Evolutionary conservation across 306 rosid species (phyloP), one percentile per base, ranked within the genome.

Genomic region (Prunus padus): DNA sequence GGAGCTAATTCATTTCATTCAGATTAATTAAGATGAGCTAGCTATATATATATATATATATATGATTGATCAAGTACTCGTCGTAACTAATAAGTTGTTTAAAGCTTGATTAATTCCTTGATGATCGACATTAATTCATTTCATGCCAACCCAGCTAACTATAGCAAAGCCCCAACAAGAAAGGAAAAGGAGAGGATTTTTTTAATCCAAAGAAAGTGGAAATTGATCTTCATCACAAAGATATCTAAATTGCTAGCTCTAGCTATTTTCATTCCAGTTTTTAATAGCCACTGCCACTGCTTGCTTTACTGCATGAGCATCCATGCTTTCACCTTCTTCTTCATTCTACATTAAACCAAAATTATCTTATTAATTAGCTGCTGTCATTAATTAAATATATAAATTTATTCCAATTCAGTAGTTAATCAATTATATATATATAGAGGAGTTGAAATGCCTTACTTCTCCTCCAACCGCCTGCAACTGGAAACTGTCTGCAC

Each of bases 401-500:
- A 56, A 56, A 9, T 23, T 14, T 22, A 19, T 4, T 42, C 6
- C 6, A 42, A 42, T 52, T 8, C 30, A 56, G 30, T n/a, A n/a
- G n/a, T n/a, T 59, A 59, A 25, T 57, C 12, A 25, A 23, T 59
- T 59, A 25, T 59, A 23, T 12, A 57, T 11, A 23, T 15, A 25
- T 6, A 4, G 51, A 47, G 51, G 51, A 59, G 2, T 2, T 59
- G 65, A 59, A 25, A 14, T 57, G n/a, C 20, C 89, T 89, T 90
- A 95, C 98, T 73, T 92, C 96, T 80, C 87, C 89, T 82, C 93
- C 97, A 77, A 90, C 86, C 10, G 99, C 99, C 81, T 89, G 93
- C 76, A 95, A 87, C 46, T 79, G 89, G 71, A 95, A 95, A 80
- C 72, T 90, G 79, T 92, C 91, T 1, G 92, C 82, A 78, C 99